phyloP scores from a whole-genome alignment of 2,329 filamentous ascomycete species.

The Coniochaeta pulveracea region DNA sequence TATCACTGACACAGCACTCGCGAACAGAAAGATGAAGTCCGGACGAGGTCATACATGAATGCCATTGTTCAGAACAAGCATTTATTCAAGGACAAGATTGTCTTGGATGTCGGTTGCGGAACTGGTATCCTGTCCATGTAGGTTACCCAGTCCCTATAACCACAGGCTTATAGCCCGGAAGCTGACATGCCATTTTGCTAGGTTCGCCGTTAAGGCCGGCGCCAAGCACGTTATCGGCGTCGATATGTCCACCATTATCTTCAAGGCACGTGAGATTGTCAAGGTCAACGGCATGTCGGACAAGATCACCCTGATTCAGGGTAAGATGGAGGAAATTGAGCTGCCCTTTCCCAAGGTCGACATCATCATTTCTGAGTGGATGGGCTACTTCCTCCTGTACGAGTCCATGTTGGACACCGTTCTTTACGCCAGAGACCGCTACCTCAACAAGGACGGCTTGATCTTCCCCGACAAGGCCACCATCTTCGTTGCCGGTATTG shows the following conservation, averaged over 20 bases:
- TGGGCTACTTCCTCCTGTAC: constrained; percentile 98
- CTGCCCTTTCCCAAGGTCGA: constrained; percentile 93
- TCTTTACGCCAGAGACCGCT: constrained; percentile 88
- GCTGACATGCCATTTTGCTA: constrained; percentile 23
- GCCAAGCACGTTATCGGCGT: constrained; percentile 98
- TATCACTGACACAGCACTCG: too few species aligned
- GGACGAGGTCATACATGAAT: constrained; percentile 93
- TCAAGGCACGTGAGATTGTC: constrained; percentile 95
- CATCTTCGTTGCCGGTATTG: constrained; percentile 92
- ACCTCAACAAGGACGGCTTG: constrained; percentile 73
- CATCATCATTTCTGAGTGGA: constrained; percentile 99
- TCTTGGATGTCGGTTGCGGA: constrained; percentile 95
- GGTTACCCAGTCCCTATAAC: constrained; percentile 17
- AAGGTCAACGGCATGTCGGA: constrained; percentile 80
- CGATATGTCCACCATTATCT: constrained; percentile 99
- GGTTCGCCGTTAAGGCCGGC: constrained; percentile 93
- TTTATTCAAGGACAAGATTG: constrained; percentile 79
- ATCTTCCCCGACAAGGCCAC: constrained; percentile 99
- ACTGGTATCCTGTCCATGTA: constrained; percentile 98
- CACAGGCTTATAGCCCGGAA: background rate
- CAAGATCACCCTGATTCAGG: constrained; percentile 95
- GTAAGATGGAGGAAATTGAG: constrained; percentile 98
- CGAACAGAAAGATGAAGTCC: constrained; percentile 97
- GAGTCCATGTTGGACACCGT: constrained; percentile 99
- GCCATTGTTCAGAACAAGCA: constrained; percentile 96